Base-by-base conservation (phyloP, 2,329 filamentous ascomycete genomes). In the Exophiala viscosa region DNA sequence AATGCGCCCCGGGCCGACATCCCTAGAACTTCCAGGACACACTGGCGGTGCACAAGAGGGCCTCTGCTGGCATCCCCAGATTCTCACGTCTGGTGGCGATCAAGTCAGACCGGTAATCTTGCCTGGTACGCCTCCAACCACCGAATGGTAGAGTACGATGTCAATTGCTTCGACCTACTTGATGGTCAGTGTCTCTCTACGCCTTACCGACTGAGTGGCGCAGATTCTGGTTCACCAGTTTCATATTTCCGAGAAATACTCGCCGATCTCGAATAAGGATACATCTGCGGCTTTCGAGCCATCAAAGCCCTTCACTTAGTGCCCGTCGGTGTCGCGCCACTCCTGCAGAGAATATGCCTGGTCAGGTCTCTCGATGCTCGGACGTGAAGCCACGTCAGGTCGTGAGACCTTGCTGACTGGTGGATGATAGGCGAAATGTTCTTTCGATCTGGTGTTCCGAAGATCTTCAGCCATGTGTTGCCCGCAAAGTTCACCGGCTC, bases 391-490 rank as follows among this genome's bases (percentile, higher is more conserved):
- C 23, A 28, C 23, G 23, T 28, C 23, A 28, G 23, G 23, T 28
- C 23, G 23, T 28, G 23, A 28, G 23, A 28, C 23, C 23, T 28
- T 28, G 23, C 23, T 28, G 23, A 28, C 23, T 28, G 23, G 23
- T 28, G 23, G 23, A 28, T 28, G 23, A 28, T 28, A 28, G 23
- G 23, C 23, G 23, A 28, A 7, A 5, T 28, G 23, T 28, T 28
- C 23, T 44, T 8, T 18, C 15, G 43, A 45, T 40, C 33, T 23
- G 13, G 15, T 15, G 13, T 23, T 18, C 44, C 49, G 50, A 55
- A 49, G 51, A 55, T 55, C 49, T 47, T 41, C 35, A 48, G 50
- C 56, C 56, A 58, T 58, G 56, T 55, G 56, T 55, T 49, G 38
- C 38, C 50, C 40, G 41, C 36, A 52, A 45, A 18, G 17, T 28